Base-by-base conservation (phyloP, 192 early-diverging fungal genomes). In the Endogone sp. region DNA sequence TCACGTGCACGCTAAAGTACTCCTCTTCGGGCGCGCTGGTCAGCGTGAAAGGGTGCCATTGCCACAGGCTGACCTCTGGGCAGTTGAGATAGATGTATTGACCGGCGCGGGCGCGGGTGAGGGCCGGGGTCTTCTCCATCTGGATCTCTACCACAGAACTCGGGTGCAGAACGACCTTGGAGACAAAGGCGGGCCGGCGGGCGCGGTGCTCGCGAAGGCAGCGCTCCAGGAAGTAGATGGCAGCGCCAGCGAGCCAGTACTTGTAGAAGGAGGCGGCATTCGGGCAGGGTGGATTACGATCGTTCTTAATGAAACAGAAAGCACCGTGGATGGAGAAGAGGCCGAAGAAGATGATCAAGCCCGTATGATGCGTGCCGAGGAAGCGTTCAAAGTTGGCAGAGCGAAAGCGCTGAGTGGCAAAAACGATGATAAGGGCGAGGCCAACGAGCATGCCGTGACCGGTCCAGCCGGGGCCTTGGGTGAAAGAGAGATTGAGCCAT, bases 11-110 rank as follows among this genome's bases (percentile, higher is more conserved):
- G n/a, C n/a, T n/a, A n/a, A n/a, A n/a, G n/a, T n/a, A n/a, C n/a
- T n/a, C n/a, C n/a, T n/a, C n/a, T n/a, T n/a, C n/a, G n/a, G n/a
- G n/a, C n/a, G n/a, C n/a, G n/a, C n/a, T n/a, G n/a, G n/a, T n/a
- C n/a, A 94, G 83, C 0, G 89, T 92, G 71, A 92, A 89, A 1
- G 92, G 89, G 64, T 94, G 92, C 90, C 87, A 94, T 70, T 94
- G 84, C 68, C 88, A 78, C 6, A 75, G 71, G 6, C 91, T 89
- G 22, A 92, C 81, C 27, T 87, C 81, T 2, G 93, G 93, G 29
- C 88, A 86, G 75, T 82, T 83, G 31, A 94, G 70, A 55, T 86
- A 91, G 56, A 94, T 81, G 73, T 89, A 93, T 70, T 94, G 91
- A 22, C 91, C 91, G n/a, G n/a, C n/a, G n/a, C n/a, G n/a, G 24